Evolutionary conservation across 345 rosid species (phyloP).

Genomic region (Gossypium herbaceum): DNA sequence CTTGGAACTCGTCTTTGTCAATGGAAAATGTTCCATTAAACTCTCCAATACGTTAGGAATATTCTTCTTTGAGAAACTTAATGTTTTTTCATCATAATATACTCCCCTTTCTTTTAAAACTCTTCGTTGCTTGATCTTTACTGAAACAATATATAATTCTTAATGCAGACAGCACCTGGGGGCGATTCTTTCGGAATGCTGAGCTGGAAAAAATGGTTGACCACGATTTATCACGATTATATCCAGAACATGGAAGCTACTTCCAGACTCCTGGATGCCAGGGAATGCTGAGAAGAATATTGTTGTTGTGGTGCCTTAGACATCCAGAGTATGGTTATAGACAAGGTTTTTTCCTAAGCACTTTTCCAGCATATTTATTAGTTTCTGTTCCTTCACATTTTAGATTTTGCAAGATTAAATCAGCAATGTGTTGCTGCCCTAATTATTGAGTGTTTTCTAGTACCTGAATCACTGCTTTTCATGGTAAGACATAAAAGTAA

Average conservation of each 20-base stretch:
- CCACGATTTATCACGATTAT: constrained; percentile 85
- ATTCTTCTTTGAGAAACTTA: background rate
- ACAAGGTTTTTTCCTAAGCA: constrained; percentile 53
- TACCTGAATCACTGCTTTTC: background rate
- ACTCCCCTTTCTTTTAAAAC: background rate
- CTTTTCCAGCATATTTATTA: background rate
- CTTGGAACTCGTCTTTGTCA: background rate
- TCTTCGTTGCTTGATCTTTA: background rate
- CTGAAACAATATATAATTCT: background rate
- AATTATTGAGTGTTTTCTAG: background rate
- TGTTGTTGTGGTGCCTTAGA: constrained; percentile 89
- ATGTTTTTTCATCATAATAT: background rate
- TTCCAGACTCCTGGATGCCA: constrained; percentile 96
- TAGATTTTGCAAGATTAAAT: background rate
- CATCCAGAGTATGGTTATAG: constrained; percentile 81
- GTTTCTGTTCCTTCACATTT: background rate
- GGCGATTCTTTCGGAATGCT: constrained; percentile 84
- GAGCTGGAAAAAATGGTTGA: constrained; percentile 93
- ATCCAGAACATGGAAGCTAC: constrained; percentile 90
- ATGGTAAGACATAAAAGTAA: no score
- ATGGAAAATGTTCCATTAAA: background rate
- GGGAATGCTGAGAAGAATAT: constrained; percentile 85
- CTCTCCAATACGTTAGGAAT: background rate
- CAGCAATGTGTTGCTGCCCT: background rate
- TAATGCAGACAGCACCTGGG: constrained; percentile 88